Conservation (phyloP, 371 early-diverging fungal species). For the Syncephalastrum sp. region DNA sequence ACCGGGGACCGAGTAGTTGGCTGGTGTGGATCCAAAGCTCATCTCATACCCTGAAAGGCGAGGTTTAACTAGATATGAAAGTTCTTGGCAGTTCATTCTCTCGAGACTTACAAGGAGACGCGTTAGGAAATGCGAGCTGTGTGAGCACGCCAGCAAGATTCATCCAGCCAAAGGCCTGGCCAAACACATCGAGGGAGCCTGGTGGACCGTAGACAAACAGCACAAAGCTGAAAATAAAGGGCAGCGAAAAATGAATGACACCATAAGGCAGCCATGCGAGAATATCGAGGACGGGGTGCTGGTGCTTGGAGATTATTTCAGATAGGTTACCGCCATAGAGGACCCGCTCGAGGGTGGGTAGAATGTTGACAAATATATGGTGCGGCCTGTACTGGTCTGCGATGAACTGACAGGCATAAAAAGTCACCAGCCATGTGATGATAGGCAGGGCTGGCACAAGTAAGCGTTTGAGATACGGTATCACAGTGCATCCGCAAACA, state of each 20-base stretch:
- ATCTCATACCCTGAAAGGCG: constrained; percentile 60
- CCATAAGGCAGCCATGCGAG: constrained; percentile 77
- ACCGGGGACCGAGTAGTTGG: constrained; percentile 70
- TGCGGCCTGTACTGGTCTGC: constrained; percentile 56
- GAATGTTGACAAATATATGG: constrained; percentile 65
- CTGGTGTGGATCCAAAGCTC: constrained; percentile 59
- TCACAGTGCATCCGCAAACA: constrained; percentile 8
- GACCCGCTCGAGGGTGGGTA: constrained; percentile 69
- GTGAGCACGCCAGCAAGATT: constrained; percentile 71
- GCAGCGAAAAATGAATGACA: constrained; percentile 67
- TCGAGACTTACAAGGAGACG: constrained; percentile 71
- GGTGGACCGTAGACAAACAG: constrained; percentile 58
- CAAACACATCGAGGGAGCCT: constrained; percentile 53
- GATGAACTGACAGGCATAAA: constrained; percentile 65
- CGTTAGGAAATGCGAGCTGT: constrained; percentile 67
- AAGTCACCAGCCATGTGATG: constrained; percentile 67
- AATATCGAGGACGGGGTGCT: constrained; percentile 58
- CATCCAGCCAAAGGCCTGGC: constrained; percentile 68
- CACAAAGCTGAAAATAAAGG: constrained; percentile 50
- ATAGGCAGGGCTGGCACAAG: constrained; percentile 61
- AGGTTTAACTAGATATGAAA: not conserved
- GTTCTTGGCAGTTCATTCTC: not conserved
- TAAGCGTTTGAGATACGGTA: constrained; percentile 49
- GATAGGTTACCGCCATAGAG: constrained; percentile 70
- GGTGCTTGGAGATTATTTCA: constrained; percentile 60